Evolutionary conservation across 2,329 filamentous ascomycete genomes (phyloP).

Genomic region (Myriosclerotinia curreyana): DNA sequence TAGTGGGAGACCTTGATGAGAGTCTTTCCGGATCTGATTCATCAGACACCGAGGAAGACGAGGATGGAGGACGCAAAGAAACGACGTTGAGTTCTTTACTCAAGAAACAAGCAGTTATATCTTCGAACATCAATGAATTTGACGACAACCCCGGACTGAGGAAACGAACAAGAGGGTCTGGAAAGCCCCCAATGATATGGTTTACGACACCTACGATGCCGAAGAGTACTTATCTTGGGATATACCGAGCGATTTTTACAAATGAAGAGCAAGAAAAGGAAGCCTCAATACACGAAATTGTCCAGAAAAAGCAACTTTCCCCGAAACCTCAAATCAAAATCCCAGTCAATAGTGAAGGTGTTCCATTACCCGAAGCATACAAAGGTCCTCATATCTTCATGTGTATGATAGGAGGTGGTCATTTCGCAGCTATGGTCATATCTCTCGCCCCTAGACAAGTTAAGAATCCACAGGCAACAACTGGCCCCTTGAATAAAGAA

Average conservation of each 20-base stretch:
- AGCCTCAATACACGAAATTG: constrained; percentile 59
- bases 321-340: constrained; percentile 52
- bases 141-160: constrained; percentile 48
- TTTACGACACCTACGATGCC: constrained; percentile 74
- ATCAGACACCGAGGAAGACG: constrained; percentile 66
- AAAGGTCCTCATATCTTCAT: constrained; percentile 85
- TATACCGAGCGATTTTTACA: constrained; percentile 82
- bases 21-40: constrained; percentile 83
- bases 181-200: constrained; percentile 79
- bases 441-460: constrained; percentile 77
- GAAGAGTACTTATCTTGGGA: constrained; percentile 73
- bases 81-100: constrained; percentile 72
- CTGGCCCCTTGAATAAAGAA: constrained; percentile 74
- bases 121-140: constrained; percentile 45
- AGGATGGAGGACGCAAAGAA: constrained; percentile 55
- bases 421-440: constrained; percentile 96
- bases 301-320: constrained; percentile 74
- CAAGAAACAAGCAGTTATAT: constrained; percentile 77
- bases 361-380: constrained; percentile 53
- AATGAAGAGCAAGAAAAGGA: constrained; percentile 65
- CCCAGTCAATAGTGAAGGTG: constrained; percentile 56
- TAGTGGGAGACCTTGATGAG: constrained; percentile 84
- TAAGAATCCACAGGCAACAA: constrained; percentile 54
- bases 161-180: constrained; percentile 53
- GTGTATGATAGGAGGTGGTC: constrained; percentile 97